phyloP scores from a whole-genome alignment of 306 rosid genomes.

The Lathyrus aphaca region DNA sequence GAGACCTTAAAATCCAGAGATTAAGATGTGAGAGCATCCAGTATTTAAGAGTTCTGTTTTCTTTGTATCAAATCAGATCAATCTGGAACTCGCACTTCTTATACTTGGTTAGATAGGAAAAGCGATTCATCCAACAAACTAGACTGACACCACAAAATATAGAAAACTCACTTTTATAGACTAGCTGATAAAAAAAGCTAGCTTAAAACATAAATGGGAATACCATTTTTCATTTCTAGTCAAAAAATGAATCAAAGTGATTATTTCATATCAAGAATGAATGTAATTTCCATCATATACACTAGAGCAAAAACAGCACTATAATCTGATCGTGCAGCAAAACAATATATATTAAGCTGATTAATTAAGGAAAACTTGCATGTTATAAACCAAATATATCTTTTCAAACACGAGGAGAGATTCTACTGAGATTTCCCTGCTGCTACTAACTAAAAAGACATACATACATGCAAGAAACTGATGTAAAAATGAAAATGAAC shows the following conservation, averaged over 20 bases:
- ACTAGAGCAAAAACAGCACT: conserved; percentile 12
- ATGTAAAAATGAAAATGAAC: conserved; percentile 30
- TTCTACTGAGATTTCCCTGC: background rate
- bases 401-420: conserved; percentile 4
- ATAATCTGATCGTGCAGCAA: background rate
- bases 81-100: too few species aligned
- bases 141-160: too few species aligned
- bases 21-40: background rate
- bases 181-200: conserved; percentile 21
- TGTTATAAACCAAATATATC: background rate
- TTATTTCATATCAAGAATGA: conserved; percentile 16
- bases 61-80: too few species aligned
- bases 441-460: conserved; percentile 3
- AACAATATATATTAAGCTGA: conserved; percentile 15
- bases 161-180: background rate
- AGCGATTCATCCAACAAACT: too few species aligned
- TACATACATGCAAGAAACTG: background rate
- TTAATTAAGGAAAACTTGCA: background rate
- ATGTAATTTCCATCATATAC: conserved; percentile 15
- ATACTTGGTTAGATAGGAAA: too few species aligned
- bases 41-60: background rate
- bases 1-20: too few species aligned
- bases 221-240: conserved; percentile 18
- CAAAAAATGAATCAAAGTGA: conserved; percentile 14
- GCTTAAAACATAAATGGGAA: background rate